These are phyloP conservation scores for Suillus subluteus DNA, from an alignment of 768 basidiomycete species.

Conservation along the genomic window DNA sequence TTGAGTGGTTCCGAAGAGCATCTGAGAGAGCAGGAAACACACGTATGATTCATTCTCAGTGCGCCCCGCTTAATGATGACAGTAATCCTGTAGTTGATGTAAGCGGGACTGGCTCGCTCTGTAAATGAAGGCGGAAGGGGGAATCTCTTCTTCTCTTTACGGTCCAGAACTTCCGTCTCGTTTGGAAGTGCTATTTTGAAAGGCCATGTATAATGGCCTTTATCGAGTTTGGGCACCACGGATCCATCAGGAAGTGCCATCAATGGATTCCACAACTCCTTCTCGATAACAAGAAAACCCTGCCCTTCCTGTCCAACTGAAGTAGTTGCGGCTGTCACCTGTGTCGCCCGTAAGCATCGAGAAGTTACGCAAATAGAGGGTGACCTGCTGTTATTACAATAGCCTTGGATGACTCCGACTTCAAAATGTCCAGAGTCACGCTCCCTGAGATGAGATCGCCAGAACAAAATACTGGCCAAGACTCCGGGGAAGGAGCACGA, in stretches of 20 bases:
- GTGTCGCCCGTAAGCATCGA: not conserved
- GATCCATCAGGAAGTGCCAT: slow-evolving; percentile 27
- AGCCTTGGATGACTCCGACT: slow-evolving; percentile 51
- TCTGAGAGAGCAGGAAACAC: not conserved
- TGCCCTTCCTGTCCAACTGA: slow-evolving; percentile 59
- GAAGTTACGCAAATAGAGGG: not conserved
- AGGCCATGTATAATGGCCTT: slow-evolving; percentile 51
- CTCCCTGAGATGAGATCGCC: slow-evolving; percentile 53
- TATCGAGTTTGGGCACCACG: slow-evolving; percentile 39
- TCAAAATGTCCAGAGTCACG: slow-evolving; percentile 54
- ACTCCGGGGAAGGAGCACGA: slow-evolving; percentile 40
- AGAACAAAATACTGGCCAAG: slow-evolving; percentile 49
- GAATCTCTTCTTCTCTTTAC: slow-evolving; percentile 39
- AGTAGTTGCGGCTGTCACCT: slow-evolving; percentile 54
- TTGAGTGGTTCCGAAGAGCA: slow-evolving; percentile 1
- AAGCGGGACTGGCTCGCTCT: slow-evolving; percentile 56
- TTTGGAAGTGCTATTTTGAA: slow-evolving; percentile 51
- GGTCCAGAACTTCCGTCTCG: slow-evolving; percentile 44
- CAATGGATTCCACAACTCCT: slow-evolving; percentile 45
- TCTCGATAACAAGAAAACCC: slow-evolving; percentile 46
- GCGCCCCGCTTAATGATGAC: slow-evolving; percentile 53
- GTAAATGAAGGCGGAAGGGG: slow-evolving; percentile 57
- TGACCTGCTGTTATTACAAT: slow-evolving; percentile 41
- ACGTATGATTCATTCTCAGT: slow-evolving; percentile 51
- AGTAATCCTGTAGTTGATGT: slow-evolving; percentile 57